Evolutionary conservation across 2,329 filamentous ascomycete genomes (phyloP), one percentile per base, ranked within the genome.

Genomic region (Nectriaceae sp.): DNA sequence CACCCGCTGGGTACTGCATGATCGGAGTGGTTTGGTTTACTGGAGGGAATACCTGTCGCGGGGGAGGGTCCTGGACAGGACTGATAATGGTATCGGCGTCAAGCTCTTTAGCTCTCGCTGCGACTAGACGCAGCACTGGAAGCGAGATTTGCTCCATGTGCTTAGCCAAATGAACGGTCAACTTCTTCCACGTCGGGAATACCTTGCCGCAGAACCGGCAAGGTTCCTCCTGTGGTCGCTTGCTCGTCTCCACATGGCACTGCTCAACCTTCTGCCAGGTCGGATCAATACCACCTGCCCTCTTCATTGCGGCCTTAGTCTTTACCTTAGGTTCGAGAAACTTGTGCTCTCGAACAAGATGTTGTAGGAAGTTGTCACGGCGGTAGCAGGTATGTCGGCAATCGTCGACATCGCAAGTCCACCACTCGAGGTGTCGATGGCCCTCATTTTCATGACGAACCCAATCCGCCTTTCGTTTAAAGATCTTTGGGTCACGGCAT

Each of bases 401-500:
- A 54, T 93, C 90, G 4, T 85, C 80, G 18, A 91, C 81, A 52
- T 89, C 84, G 65, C 92, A 97, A 5, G 80, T 85, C 91, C 91
- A 97, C 85, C 89, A 94, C 63, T 96, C 91, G 3, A 96, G 75
- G 55, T 95, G 90, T 20, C 92, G 83, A 65, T 97, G 92, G 21
- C 88, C 85, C 69, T 97, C 92, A 59, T 93, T 96, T 66, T 96
- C 92, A 62, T 97, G 92, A 22, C 92, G 83, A 19, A 96, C 90
- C 92, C 92, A 97, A 65, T 97, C 92, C 13, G 92, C 92, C 70
- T 96, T 97, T 40, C 91, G 83, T 71, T 96, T 96, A 76, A 96
- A 97, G 29, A 90, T 91, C 69, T 95, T 96, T 16, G 89, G 85
- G 40, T 96, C 90, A 8, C 82, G 80, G 65, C 92, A 96, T 42